These are phyloP conservation scores for Pleurotus cornucopiae DNA, from an alignment of 768 basidiomycete genomes.

Conservation along the genomic window DNA sequence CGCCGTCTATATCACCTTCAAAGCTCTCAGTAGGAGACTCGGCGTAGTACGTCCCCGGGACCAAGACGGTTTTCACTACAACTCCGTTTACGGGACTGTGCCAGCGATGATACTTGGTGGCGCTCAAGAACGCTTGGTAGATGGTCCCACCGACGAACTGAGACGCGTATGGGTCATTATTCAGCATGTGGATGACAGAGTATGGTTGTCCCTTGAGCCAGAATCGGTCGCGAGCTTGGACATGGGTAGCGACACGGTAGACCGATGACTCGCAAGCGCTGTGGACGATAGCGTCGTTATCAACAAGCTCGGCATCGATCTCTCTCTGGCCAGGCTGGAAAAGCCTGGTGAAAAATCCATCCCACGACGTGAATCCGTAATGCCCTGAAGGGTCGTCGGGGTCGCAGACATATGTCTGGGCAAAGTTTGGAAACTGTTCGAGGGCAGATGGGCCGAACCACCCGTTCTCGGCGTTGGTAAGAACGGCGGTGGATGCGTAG, in stretches of 20 bases:
- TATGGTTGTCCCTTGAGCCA: constrained; percentile 63
- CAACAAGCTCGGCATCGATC: constrained; percentile 16
- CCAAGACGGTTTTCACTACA: no score
- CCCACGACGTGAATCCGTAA: constrained; percentile 46
- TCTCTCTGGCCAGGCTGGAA: constrained; percentile 38
- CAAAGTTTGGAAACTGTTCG: constrained; percentile 22
- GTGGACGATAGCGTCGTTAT: constrained; percentile 31
- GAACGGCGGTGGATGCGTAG: no score
- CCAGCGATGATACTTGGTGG: constrained; percentile 60
- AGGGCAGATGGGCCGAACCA: no score
- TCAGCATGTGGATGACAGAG: constrained; percentile 53
- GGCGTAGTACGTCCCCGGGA: no score
- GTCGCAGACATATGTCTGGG: constrained; percentile 34
- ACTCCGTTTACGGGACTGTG: constrained; percentile 19
- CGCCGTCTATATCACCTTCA: constrained; percentile 1
- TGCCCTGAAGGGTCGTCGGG: constrained; percentile 23
- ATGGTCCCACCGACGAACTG: constrained; percentile 47
- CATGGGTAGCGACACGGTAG: constrained; percentile 33
- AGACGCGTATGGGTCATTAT: constrained; percentile 29
- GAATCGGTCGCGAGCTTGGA: constrained; percentile 41
- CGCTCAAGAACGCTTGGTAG: constrained; percentile 54
- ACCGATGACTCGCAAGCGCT: constrained; percentile 53
- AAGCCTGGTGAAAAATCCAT: constrained; percentile 49
- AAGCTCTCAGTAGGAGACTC: no score
- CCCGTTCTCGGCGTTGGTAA: no score